Percentiles rank a stretch among this genome's conserved stretches.
Evolutionary conservation across 139 green algal species (phyloP).

Genomic region (Picochlorum sp.): DNA sequence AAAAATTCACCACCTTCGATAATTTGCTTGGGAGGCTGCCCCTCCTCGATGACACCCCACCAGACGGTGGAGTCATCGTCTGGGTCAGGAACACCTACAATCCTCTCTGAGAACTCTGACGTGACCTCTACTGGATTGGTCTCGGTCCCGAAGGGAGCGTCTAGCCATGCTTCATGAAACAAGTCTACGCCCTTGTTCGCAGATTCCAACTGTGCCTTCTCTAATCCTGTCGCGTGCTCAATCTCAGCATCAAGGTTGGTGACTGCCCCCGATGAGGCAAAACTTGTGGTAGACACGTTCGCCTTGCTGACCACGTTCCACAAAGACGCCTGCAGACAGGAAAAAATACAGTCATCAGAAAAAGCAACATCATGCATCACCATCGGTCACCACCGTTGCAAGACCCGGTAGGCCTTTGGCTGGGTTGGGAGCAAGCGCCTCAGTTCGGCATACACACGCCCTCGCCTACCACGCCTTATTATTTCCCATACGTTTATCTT

Average conservation of each 20-base stretch:
- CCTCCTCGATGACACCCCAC: slow-evolving; percentile 48
- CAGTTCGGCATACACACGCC: too few relatives aligned
- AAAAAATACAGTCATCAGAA: too few relatives aligned
- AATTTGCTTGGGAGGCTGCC: slow-evolving; percentile 60
- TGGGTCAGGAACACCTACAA: slow-evolving; percentile 64
- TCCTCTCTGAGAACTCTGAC: slow-evolving; percentile 38
- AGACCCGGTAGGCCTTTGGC: too few relatives aligned
- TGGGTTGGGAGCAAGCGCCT: too few relatives aligned
- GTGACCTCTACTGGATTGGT: slow-evolving; percentile 59
- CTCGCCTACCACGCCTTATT: too few relatives aligned
- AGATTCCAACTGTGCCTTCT: slow-evolving; percentile 37
- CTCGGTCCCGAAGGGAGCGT: slow-evolving; percentile 56
- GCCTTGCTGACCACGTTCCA: background rate
- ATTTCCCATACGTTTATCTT: too few relatives aligned
- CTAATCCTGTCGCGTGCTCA: slow-evolving; percentile 1
- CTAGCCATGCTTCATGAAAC: slow-evolving; percentile 60
- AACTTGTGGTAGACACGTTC: background rate
- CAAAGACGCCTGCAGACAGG: too few relatives aligned
- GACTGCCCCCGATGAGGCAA: background rate
- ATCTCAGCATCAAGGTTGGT: slow-evolving; percentile 3
- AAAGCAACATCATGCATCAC: too few relatives aligned
- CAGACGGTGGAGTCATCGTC: slow-evolving; percentile 61
- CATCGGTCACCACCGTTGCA: too few relatives aligned
- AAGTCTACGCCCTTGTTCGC: slow-evolving; percentile 39
- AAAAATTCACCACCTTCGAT: slow-evolving; percentile 68